Base-by-base conservation (phyloP, 1,284 basidiomycete species). In the Trichosporon inkin region DNA sequence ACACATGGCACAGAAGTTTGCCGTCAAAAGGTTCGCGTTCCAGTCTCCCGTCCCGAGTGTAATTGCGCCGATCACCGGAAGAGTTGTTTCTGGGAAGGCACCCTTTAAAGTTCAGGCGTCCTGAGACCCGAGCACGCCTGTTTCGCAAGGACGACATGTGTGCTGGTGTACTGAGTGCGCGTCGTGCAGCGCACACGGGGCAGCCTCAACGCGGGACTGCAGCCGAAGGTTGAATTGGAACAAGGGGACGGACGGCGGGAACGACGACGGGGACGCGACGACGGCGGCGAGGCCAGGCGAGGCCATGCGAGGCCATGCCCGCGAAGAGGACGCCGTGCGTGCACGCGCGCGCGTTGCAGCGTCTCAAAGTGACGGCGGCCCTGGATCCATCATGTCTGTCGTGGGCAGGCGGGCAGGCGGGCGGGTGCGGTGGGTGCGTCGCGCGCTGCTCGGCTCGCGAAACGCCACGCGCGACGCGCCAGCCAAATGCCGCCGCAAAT, bases 351-450 rank as follows among this genome's bases (percentile, higher is more conserved):
- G 44, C 22, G 28, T 32, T n/a, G n/a, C n/a, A n/a, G 44, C 44
- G 44, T 49, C 44, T 49, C 44, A 49, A 49, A 28, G 44, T 49
- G 44, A 47, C 17, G 22, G 44, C 14, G 44, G 44, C 44, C 44
- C 44, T 49, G 28, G 44, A 49, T 49, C 28, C 44, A 49, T 49
- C 44, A 49, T 49, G 44, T 49, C 22, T 49, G n/a, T n/a, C n/a
- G n/a, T n/a, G n/a, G n/a, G n/a, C n/a, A n/a, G n/a, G n/a, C n/a
- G n/a, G n/a, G n/a, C n/a, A n/a, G n/a, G n/a, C 28, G 44, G 14
- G 44, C 24, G 38, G 16, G 38, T 49, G 44, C 22, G 44, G 28
- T 49, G 22, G 44, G 22, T 24, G 14, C 24, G 24, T 8, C 11
- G 28, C 24, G 28, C 24, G 44, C 22, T 24, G 22, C 22, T 24